phyloP scores from a whole-genome alignment of 2,329 filamentous ascomycete species.

The Hypoxylon sp. region DNA sequence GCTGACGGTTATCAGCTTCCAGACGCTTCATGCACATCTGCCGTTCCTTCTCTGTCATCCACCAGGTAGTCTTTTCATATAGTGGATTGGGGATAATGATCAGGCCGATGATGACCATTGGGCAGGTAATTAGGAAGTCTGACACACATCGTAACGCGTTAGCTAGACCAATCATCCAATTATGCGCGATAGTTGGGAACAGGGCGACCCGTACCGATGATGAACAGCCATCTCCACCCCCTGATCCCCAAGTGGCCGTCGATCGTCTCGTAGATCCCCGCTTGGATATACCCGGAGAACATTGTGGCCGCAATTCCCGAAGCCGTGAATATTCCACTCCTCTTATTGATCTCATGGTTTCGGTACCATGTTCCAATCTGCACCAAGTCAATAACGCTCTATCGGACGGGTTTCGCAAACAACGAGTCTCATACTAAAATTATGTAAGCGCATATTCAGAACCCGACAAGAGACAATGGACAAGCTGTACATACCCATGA shows the following conservation, averaged over 20 bases:
- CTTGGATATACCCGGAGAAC: slow-evolving; percentile 63
- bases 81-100: slow-evolving; percentile 41
- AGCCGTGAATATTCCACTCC: slow-evolving; percentile 61
- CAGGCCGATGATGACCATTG: slow-evolving; percentile 36
- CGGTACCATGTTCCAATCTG: slow-evolving; percentile 51
- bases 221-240: slow-evolving; percentile 63
- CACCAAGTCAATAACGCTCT: not conserved
- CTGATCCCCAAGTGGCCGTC: slow-evolving; percentile 59
- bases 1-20: slow-evolving; percentile 39
- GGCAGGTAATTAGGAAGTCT: slow-evolving; percentile 41
- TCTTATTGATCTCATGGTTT: slow-evolving; percentile 56
- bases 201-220: slow-evolving; percentile 57
- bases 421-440: slow-evolving; percentile 15
- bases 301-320: slow-evolving; percentile 61
- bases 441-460: slow-evolving; percentile 1
- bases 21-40: slow-evolving; percentile 50
- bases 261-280: slow-evolving; percentile 61
- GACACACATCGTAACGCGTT: not conserved
- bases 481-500: slow-evolving; percentile 34
- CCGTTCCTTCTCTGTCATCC: slow-evolving; percentile 50
- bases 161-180: not conserved
- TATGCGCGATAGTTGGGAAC: slow-evolving; percentile 40
- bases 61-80: slow-evolving; percentile 52
- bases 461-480: no score
- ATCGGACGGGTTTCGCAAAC: not conserved